Evolutionary conservation across 495 filamentous ascomycete genomes (phyloP).

Genomic region (Daldinia vernicosa): DNA sequence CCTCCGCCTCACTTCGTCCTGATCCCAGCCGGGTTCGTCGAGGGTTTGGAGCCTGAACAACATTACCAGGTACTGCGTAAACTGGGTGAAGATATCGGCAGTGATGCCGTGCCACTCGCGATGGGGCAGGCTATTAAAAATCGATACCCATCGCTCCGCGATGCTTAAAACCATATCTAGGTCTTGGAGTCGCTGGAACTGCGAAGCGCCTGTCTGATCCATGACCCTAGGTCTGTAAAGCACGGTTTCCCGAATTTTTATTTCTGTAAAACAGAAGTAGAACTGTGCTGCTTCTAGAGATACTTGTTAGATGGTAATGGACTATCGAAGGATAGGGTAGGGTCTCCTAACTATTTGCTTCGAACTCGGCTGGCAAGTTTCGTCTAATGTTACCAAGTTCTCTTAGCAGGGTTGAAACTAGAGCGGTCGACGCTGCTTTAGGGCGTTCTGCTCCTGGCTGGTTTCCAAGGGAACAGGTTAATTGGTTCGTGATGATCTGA

Average conservation of each 20-base stretch:
- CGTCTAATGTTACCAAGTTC: constrained; percentile 31
- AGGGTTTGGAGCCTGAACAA: constrained; percentile 56
- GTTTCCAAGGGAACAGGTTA: constrained; percentile 14
- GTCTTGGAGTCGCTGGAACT: constrained; percentile 31
- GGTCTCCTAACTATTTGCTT: constrained; percentile 19
- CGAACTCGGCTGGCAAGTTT: constrained; percentile 26
- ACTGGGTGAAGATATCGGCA: constrained; percentile 52
- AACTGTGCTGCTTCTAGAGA: constrained; percentile 23
- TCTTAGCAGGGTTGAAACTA: constrained; percentile 23
- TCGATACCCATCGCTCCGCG: constrained; percentile 51
- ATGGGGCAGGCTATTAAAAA: constrained; percentile 49
- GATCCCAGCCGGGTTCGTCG: constrained; percentile 45
- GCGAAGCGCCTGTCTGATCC: constrained; percentile 28
- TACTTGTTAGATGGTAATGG: constrained; percentile 1
- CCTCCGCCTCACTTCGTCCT: constrained; percentile 26
- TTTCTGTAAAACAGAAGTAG: constrained; percentile 27
- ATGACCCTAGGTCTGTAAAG: constrained; percentile 4
- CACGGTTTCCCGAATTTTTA: constrained; percentile 25
- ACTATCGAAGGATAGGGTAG: background rate
- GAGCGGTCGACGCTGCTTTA: background rate
- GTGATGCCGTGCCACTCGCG: constrained; percentile 49
- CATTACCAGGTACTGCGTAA: constrained; percentile 52
- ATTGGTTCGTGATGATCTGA: constrained; percentile 49
- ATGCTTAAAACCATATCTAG: constrained; percentile 46
- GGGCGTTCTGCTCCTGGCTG: constrained; percentile 19